phyloP scores from a whole-genome alignment of 257 asterid genomes.

The Fraxinus excelsior region DNA sequence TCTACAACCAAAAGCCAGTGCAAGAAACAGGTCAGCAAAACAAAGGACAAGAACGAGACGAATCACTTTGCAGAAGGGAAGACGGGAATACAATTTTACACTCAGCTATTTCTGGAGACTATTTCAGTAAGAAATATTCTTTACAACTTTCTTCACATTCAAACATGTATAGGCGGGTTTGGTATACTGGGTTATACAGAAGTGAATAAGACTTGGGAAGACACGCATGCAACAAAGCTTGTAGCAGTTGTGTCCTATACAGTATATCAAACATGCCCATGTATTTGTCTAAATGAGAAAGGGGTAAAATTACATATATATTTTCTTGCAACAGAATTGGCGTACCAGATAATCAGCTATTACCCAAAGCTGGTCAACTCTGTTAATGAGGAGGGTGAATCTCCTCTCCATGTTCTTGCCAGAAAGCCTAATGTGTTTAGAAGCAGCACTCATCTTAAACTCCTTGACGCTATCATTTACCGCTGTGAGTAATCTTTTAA shows the following conservation, averaged over 20 bases:
- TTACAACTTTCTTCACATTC: too few relatives aligned
- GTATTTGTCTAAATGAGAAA: not conserved
- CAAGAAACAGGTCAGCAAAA: not conserved
- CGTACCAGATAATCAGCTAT: conserved; percentile 31
- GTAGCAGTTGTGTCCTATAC: too few relatives aligned
- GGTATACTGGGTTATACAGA: not conserved
- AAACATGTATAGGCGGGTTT: not conserved
- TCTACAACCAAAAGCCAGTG: not conserved
- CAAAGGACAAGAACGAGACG: not conserved
- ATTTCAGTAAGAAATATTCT: conserved; percentile 33
- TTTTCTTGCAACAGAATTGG: conserved; percentile 40
- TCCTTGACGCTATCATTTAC: conserved; percentile 39
- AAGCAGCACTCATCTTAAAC: conserved; percentile 41
- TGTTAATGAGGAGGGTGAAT: conserved; percentile 44
- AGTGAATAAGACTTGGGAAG: too few relatives aligned
- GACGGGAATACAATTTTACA: conserved; percentile 53
- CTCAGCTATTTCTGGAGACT: conserved; percentile 42
- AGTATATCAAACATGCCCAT: too few relatives aligned
- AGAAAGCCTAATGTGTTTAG: conserved; percentile 49
- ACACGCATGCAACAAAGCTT: too few relatives aligned
- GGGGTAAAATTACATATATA: not conserved
- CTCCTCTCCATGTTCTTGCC: conserved; percentile 55
- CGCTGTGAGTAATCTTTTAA: conserved; percentile 32
- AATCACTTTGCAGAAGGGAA: conserved; percentile 33
- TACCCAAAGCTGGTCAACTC: conserved; percentile 28